phyloP scores from a whole-genome alignment of 441 rosid species.

The Kokia cookei region DNA sequence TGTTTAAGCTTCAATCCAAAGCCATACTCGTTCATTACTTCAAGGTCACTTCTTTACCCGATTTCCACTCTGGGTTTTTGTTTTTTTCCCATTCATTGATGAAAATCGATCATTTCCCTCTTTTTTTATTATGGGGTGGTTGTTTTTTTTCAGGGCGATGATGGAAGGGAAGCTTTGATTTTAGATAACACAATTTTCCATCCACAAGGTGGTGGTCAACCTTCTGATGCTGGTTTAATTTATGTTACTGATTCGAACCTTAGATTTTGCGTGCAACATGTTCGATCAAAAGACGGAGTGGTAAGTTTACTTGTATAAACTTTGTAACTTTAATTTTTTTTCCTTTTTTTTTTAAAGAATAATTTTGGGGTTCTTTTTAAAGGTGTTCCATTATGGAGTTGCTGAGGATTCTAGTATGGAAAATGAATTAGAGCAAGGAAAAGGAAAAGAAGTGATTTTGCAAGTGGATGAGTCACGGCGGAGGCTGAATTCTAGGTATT shows the following conservation, averaged over 20 bases:
- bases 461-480: constrained; percentile 62
- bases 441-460: constrained; percentile 43
- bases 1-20: constrained; percentile 43
- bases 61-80: not conserved
- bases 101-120: not conserved
- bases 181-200: constrained; percentile 74
- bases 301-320: constrained; percentile 17
- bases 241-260: constrained; percentile 15
- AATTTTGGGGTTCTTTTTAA: not conserved
- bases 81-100: not conserved
- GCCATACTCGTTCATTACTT: constrained; percentile 37
- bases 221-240: constrained; percentile 64
- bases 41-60: constrained; percentile 28
- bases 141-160: constrained; percentile 38
- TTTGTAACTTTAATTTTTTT: too few species aligned
- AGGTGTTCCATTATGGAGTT: constrained; percentile 77
- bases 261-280: constrained; percentile 69
- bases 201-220: constrained; percentile 97
- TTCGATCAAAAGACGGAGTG: constrained; percentile 68
- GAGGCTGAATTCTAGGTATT: constrained; percentile 63
- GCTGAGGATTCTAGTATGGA: constrained; percentile 32
- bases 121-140: not conserved
- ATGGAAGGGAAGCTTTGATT: constrained; percentile 48
- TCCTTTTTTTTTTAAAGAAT: not conserved
- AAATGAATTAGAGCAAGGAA: constrained; percentile 22